Base-by-base conservation (phyloP, 2,329 filamentous ascomycete genomes). In the Colletotrichum theobromicola region DNA sequence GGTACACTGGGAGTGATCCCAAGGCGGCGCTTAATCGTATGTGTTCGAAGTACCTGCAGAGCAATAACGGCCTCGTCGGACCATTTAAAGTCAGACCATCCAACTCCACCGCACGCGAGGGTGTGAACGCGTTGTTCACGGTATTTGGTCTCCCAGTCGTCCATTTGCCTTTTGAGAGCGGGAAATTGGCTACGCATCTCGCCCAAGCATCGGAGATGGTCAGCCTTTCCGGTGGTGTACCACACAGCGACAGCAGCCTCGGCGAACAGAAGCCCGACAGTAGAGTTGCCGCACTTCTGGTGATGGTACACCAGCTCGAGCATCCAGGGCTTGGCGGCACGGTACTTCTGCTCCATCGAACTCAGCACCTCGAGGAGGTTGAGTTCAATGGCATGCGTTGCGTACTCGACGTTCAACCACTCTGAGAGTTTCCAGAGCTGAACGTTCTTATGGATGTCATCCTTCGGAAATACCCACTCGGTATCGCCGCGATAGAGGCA, bases 291-390 rank as follows among this genome's bases (percentile, higher is more conserved):
- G 2, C 37, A 42, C 37, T 42, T 42, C n/a, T 1, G 37, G 37
- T 42, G 37, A 1, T 42, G 1, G 37, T 18, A n/a, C 1, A 10
- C 37, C 0, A 42, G 2, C 2, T n/a, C 37, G 0, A 42, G 37
- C 2, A 42, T 42, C 18, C 37, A 42, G 4, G 37, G 37, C 37
- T 42, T 30, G 18, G 55, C 28, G 4, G 55, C 55, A 2, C 18
- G 16, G 18, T n/a, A 30, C 55, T 58, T 58, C 7, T 24, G 13
- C 50, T 57, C 8, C 24, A 16, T 30, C 2, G 4, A 2, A 6
- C 16, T 57, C 5, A 57, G 53, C 0, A 16, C 10, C 9, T 28
- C 26, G 18, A 30, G 28, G 16, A 58, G 55, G 26, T 58, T 28
- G 5, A n/a, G 4, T 7, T 28, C 55, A 4, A 58, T 58, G 0